Evolutionary conservation across 1,284 basidiomycete genomes (phyloP).

Genomic region (Inonotus obliquus): DNA sequence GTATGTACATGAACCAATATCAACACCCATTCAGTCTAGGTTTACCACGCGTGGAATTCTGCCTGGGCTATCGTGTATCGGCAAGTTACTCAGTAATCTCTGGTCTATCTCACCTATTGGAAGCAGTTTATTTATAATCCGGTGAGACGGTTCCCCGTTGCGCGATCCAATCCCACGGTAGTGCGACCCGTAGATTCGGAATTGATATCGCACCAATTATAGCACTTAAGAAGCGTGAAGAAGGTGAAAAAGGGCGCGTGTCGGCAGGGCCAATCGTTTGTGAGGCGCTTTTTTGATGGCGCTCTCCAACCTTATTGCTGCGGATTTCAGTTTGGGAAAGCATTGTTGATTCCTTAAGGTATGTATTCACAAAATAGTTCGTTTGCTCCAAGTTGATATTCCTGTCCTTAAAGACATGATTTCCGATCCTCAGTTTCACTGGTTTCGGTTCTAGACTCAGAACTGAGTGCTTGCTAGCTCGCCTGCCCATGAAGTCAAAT

Average conservation of each 20-base stretch:
- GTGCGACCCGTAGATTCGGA: not conserved
- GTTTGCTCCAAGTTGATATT: not conserved
- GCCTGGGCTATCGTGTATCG: not conserved
- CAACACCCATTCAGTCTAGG: not conserved
- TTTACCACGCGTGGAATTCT: not conserved
- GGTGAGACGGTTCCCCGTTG: not conserved
- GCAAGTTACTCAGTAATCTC: too few species aligned
- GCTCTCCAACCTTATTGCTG: constrained; percentile 7
- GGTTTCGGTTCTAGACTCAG: not conserved
- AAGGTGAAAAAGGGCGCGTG: constrained; percentile 1
- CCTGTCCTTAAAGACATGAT: not conserved
- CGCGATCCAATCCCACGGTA: constrained; percentile 12
- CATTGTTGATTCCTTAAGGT: not conserved
- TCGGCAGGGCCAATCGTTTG: not conserved
- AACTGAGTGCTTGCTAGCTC: not conserved
- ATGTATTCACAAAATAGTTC: not conserved
- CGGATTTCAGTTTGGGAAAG: constrained; percentile 6
- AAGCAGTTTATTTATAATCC: not conserved
- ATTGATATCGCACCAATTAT: not conserved
- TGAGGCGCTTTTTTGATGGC: constrained; percentile 14
- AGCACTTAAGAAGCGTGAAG: not conserved
- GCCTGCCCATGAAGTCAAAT: too few species aligned
- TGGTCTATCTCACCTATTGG: not conserved
- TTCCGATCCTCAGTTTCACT: not conserved
- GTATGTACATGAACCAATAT: not conserved